phyloP scores from a whole-genome alignment of 148 eudicot species.

The Fagopyrum esculentum region DNA sequence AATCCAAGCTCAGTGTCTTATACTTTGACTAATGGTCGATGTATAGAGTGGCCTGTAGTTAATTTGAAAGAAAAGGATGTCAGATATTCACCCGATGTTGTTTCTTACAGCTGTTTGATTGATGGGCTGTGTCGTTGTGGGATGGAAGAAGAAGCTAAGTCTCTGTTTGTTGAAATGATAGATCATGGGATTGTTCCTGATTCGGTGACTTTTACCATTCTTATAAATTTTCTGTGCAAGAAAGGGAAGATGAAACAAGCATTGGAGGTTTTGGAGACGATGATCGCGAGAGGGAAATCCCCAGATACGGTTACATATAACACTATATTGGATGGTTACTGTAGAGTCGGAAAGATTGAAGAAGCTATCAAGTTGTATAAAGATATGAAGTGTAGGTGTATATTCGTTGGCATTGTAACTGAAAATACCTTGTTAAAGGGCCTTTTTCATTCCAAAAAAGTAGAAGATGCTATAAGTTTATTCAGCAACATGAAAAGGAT shows the following conservation, averaged over 20 bases:
- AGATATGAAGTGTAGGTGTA: conserved; percentile 15
- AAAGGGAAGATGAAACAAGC: conserved; percentile 21
- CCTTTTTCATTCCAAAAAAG: neutral
- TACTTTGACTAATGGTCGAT: neutral
- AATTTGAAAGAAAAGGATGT: neutral
- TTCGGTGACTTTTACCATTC: conserved; percentile 8
- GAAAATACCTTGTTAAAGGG: neutral
- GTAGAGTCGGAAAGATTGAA: conserved; percentile 14
- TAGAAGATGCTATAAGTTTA: neutral
- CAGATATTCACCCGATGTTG: neutral
- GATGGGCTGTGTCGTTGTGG: neutral
- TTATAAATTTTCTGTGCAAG: conserved; percentile 23
- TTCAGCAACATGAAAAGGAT: neutral
- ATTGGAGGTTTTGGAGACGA: conserved; percentile 17
- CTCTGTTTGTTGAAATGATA: conserved; percentile 17
- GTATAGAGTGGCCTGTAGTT: neutral
- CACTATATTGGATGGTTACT: conserved; percentile 20
- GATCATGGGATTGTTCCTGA: conserved; percentile 10
- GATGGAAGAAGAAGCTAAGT: neutral
- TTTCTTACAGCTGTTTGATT: neutral
- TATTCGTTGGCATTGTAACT: neutral
- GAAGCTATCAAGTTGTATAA: conserved; percentile 24
- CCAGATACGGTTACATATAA: conserved; percentile 20
- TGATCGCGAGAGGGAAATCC: conserved; percentile 19
- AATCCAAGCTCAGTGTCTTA: neutral